Conservation (phyloP, 805 yeast species). For the Nakazawaea holstii region DNA sequence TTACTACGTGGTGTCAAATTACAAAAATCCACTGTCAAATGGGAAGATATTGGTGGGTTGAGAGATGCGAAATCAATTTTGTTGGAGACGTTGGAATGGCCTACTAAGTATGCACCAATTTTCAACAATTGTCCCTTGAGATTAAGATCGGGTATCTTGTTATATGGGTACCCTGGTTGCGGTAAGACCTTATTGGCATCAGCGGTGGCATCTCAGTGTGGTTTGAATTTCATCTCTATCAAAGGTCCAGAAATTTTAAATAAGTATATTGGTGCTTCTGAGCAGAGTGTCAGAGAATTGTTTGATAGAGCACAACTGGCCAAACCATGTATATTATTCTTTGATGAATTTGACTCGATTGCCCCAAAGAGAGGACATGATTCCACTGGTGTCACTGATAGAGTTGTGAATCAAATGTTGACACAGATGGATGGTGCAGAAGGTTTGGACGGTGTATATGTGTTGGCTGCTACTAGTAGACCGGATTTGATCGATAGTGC, state of each 20-base stretch:
- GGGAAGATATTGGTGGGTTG: conserved; percentile 92
- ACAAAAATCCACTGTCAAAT: conserved; percentile 66
- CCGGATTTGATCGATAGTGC: conserved; percentile 97
- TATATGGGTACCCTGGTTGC: conserved; percentile 97
- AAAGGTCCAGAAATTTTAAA: conserved; percentile 95
- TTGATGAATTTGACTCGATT: conserved; percentile 94
- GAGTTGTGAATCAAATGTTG: conserved; percentile 94
- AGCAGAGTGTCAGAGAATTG: conserved; percentile 87
- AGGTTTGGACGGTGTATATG: conserved; percentile 94
- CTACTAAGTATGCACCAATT: conserved; percentile 93
- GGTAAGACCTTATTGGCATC: conserved; percentile 92
- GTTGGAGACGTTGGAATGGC: conserved; percentile 94
- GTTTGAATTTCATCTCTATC: conserved; percentile 85
- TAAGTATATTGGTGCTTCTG: conserved; percentile 96
- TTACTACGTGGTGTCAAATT: conserved; percentile 82
- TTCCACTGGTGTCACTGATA: conserved; percentile 94
- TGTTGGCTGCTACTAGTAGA: conserved; percentile 91
- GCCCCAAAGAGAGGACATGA: conserved; percentile 98
- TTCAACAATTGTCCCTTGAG: conserved; percentile 84
- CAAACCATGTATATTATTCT: conserved; percentile 86
- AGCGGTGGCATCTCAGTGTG: conserved; percentile 92
- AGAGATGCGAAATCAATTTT: conserved; percentile 67
- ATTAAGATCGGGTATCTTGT: conserved; percentile 79
- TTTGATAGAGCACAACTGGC: conserved; percentile 95
- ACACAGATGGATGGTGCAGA: conserved; percentile 99